Percentiles rank a stretch among this genome's conserved stretches.
These are phyloP conservation scores for Metschnikowia bowlesiae DNA, from an alignment of 805 yeast genomes.

Conservation along the genomic window DNA sequence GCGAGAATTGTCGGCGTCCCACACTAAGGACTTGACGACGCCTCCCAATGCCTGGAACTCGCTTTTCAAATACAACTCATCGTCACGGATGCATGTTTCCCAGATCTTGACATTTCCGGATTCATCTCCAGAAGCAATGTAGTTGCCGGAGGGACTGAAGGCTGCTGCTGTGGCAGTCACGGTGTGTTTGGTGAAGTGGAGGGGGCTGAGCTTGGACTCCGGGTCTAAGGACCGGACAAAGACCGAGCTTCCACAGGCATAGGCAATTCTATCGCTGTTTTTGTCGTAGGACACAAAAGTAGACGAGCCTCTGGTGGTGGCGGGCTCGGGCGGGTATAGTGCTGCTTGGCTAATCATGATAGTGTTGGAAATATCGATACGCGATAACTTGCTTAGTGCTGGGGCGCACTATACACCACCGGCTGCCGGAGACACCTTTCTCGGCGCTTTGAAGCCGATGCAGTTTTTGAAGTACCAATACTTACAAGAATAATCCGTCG, in stretches of 20 bases:
- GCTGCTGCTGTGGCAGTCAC: constrained; percentile 74
- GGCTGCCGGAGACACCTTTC: not conserved
- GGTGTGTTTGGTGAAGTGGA: constrained; percentile 72
- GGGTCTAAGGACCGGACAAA: constrained; percentile 60
- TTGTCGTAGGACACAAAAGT: constrained; percentile 74
- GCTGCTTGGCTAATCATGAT: constrained; percentile 24
- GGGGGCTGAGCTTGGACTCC: constrained; percentile 39
- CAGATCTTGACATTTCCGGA: constrained; percentile 87
- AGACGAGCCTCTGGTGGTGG: constrained; percentile 65
- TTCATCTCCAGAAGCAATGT: constrained; percentile 88
- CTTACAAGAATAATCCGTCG: not conserved
- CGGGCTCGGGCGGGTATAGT: constrained; percentile 71
- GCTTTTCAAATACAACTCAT: constrained; percentile 61
- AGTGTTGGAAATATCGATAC: not conserved
- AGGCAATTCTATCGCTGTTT: constrained; percentile 65
- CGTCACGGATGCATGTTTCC: constrained; percentile 49
- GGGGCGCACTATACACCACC: not conserved
- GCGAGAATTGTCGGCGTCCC: constrained; percentile 88
- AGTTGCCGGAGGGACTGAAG: constrained; percentile 86
- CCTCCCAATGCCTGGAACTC: constrained; percentile 80
- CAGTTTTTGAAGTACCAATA: too few relatives aligned
- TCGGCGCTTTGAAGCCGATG: too few relatives aligned
- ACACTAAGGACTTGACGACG: constrained; percentile 72
- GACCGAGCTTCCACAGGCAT: constrained; percentile 77
- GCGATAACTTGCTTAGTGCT: not conserved